Conservation (phyloP, 139 green algal species). For the Ettlia oleoabundans region DNA sequence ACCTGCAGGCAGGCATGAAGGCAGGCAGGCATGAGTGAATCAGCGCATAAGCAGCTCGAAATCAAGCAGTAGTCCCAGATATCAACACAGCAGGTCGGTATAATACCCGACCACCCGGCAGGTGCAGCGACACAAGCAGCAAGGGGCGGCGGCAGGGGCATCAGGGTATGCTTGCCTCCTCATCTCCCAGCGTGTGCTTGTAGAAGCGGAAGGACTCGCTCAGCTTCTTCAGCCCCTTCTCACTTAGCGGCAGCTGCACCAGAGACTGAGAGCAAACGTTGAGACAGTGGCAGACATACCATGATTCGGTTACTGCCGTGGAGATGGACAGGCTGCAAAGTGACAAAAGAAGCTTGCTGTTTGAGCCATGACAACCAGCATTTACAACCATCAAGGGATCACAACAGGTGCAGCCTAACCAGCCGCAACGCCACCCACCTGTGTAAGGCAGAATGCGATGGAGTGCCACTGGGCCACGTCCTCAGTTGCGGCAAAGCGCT, state of each 20-base stretch:
- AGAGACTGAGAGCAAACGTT: neutral
- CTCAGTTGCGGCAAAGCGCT: conserved; percentile 60
- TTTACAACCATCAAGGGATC: neutral
- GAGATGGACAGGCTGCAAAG: too few relatives aligned
- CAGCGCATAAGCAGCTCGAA: too few relatives aligned
- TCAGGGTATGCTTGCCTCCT: conserved; percentile 56
- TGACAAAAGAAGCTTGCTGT: too few relatives aligned
- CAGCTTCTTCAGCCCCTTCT: conserved; percentile 83
- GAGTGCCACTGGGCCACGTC: conserved; percentile 70
- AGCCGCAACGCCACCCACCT: conserved; percentile 26
- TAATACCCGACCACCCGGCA: too few relatives aligned
- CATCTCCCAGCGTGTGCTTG: conserved; percentile 77
- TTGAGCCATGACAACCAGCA: too few relatives aligned
- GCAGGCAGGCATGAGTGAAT: neutral
- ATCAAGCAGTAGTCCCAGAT: too few relatives aligned
- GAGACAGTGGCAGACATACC: too few relatives aligned
- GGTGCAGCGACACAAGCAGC: neutral
- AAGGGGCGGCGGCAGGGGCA: neutral
- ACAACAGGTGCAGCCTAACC: neutral
- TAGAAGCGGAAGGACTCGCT: conserved; percentile 80
- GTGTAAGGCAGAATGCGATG: conserved; percentile 87
- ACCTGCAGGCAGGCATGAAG: conserved; percentile 33
- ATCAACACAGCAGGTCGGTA: too few relatives aligned
- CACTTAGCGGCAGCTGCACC: conserved; percentile 73
- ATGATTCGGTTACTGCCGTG: too few relatives aligned